These are phyloP conservation scores for Pichia inconspicua DNA, from an alignment of 1,139 yeast species.

Conservation along the genomic window DNA sequence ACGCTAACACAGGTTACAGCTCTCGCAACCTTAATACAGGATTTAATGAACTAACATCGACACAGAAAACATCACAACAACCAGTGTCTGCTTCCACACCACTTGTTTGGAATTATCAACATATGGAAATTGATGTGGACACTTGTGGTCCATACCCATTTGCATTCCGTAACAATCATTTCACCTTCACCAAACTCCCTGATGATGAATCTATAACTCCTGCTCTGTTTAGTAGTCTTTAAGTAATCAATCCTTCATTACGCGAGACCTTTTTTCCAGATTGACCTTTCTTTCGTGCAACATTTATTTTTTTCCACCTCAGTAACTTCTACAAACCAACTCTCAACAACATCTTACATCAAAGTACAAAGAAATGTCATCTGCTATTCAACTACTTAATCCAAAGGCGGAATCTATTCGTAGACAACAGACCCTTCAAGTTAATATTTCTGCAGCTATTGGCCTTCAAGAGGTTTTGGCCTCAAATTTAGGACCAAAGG, in stretches of 20 bases:
- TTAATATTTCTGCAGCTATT: conserved; percentile 92
- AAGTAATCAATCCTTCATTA: too few relatives aligned
- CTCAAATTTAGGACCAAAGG: conserved; percentile 93
- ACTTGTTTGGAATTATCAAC: not conserved
- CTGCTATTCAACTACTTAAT: conserved; percentile 80
- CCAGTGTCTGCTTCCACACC: not conserved
- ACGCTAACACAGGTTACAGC: too few relatives aligned
- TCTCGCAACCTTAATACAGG: too few relatives aligned
- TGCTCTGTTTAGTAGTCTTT: not conserved
- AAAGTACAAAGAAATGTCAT: conserved; percentile 22
- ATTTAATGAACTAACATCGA: too few relatives aligned
- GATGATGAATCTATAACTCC: not conserved
- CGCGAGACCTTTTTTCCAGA: not conserved
- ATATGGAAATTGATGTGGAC: not conserved
- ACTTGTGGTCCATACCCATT: not conserved
- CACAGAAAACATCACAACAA: too few relatives aligned
- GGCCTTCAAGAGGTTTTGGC: conserved; percentile 90
- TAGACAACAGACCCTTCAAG: conserved; percentile 90
- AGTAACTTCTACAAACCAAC: not conserved
- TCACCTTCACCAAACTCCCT: not conserved
- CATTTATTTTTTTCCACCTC: too few relatives aligned
- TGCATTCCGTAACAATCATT: not conserved
- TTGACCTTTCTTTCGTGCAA: not conserved
- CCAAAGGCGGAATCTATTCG: conserved; percentile 96
- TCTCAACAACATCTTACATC: not conserved